phyloP scores from a whole-genome alignment of 495 filamentous ascomycete genomes.

The Daldinia bambusicola region DNA sequence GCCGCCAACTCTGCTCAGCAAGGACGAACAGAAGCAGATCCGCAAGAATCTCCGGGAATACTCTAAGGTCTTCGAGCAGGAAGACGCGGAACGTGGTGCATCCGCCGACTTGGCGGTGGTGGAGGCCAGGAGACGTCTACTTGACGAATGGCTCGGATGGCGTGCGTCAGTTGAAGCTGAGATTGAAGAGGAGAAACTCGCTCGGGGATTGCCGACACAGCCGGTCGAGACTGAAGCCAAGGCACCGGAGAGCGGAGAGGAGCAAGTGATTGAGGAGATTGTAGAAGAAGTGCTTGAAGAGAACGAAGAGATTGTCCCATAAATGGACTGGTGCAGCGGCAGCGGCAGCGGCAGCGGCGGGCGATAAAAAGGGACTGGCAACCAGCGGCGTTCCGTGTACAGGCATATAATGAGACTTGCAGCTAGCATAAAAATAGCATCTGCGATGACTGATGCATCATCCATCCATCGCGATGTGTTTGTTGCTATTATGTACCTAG shows the following conservation, averaged over 20 bases:
- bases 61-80: constrained; percentile 91
- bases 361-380: constrained; percentile 27
- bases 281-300: constrained; percentile 96
- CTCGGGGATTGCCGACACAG: constrained; percentile 71
- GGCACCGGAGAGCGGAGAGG: constrained; percentile 68
- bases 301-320: constrained; percentile 74
- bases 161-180: constrained; percentile 77
- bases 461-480: neutral
- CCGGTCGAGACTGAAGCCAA: constrained; percentile 67
- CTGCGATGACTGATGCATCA: constrained; percentile 9
- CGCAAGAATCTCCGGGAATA: constrained; percentile 99
- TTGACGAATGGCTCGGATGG: constrained; percentile 94
- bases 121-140: constrained; percentile 80
- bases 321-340: constrained; percentile 1
- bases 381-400: constrained; percentile 46
- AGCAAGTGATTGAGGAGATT: constrained; percentile 83
- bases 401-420: constrained; percentile 24
- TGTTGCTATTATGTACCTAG: neutral
- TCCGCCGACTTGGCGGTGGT: constrained; percentile 93
- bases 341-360: neutral
- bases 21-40: constrained; percentile 95
- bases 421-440: constrained; percentile 35
- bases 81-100: constrained; percentile 89
- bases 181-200: constrained; percentile 74
- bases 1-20: constrained; percentile 84